Conservation (phyloP, 129 eudicot species). For the Pseudognaphalium luteoalbum region DNA sequence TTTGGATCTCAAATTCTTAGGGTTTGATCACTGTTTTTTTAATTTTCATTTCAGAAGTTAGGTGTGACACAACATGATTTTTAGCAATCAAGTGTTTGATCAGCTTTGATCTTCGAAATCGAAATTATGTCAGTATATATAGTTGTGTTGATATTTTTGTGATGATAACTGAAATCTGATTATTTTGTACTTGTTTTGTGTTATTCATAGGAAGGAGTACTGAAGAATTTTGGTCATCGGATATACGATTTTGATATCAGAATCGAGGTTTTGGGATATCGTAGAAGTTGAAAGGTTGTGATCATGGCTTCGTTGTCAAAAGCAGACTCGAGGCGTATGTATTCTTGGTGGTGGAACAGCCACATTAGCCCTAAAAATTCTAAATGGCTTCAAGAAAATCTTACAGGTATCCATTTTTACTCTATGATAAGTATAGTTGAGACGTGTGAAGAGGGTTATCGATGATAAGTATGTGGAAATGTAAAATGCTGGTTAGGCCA, state of each 20-base stretch:
- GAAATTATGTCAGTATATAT: background rate
- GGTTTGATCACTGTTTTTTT: constrained; percentile 4
- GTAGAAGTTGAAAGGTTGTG: constrained; percentile 3
- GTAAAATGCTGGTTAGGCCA: background rate
- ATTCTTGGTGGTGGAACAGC: constrained; percentile 99
- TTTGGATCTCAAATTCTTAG: constrained; percentile 29
- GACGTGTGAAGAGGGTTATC: background rate
- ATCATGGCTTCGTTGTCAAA: constrained; percentile 61
- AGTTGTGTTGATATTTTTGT: background rate
- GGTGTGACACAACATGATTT: background rate
- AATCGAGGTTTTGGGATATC: constrained; percentile 7
- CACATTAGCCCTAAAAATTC: constrained; percentile 96
- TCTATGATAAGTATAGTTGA: background rate
- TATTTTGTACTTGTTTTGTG: constrained; percentile 9
- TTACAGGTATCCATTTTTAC: constrained; percentile 51
- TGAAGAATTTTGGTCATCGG: constrained; percentile 15
- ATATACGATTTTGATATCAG: background rate
- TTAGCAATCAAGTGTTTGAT: constrained; percentile 16
- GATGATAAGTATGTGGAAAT: background rate
- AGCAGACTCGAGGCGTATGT: constrained; percentile 57
- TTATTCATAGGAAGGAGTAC: constrained; percentile 29
- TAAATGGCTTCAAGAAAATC: constrained; percentile 96
- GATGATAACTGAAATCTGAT: background rate
- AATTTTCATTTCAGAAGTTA: constrained; percentile 12
- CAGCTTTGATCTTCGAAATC: background rate